Evolutionary conservation across 2,329 filamentous ascomycete genomes (phyloP), one percentile per base, ranked within the genome.

Genomic region (Rhynchosporium agropyri): DNA sequence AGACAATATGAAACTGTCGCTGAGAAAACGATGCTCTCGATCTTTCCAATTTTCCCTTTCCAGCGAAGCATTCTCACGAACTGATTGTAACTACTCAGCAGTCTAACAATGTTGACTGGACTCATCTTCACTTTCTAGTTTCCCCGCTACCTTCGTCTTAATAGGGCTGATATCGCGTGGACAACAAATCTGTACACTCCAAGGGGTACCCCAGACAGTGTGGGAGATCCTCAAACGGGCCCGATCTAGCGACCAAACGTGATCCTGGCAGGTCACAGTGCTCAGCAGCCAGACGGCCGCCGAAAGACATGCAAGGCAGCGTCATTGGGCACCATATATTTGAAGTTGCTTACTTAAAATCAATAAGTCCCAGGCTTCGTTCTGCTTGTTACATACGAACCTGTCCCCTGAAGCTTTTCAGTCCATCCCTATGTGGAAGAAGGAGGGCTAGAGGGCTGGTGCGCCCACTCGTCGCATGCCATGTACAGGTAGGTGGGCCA

Each of bases 221-320:
- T 67, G 66, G 68, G 65, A 69, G 71, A 73, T 73, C 71, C 70
- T 73, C 70, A 72, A 73, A 72, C 70, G 67, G 66, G 64, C 63
- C 67, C 65, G 67, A 72, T 71, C 69, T 72, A 68, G 63, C 65
- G 58, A 69, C 70, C 67, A 71, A 70, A 71, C 67, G 63, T 61
- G 45, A 70, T 69, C 67, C 71, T 65, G 55, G 69, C 60, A 49
- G 26, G 56, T n/a, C 49, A 40, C 59, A 48, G 40, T 67, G 29
- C 60, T 61, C 66, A 67, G 65, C 49, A 29, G 49, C 40, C 53
- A 51, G 51, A 58, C 56, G 33, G 53, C 28, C 45, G 43, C 31
- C 38, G 33, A 63, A 43, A 55, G 48, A 49, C 26, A 50, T 13
- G 48, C 10, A 15, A 20, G 9, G 6, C n/a, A 12, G 61, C 46